These are phyloP conservation scores for Apiospora rasikravindrae DNA, from an alignment of 2,329 filamentous ascomycete genomes.

Conservation along the genomic window DNA sequence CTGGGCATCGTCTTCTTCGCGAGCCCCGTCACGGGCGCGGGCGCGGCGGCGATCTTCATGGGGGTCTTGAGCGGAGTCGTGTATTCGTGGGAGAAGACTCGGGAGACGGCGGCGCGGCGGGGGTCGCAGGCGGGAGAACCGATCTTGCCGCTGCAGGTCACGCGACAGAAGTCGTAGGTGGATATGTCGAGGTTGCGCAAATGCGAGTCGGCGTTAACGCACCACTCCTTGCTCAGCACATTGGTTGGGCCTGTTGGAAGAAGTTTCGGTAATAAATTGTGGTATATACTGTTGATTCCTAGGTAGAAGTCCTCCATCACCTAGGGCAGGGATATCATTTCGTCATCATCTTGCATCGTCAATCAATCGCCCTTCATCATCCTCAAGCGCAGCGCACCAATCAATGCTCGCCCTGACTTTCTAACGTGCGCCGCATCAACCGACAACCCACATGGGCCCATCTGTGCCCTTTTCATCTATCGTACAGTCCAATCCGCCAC, in stretches of 20 bases:
- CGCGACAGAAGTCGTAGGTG: background rate
- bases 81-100: conserved; percentile 85
- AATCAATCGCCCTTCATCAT: background rate
- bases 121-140: background rate
- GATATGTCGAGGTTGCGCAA: background rate
- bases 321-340: background rate
- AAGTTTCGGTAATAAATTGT: background rate
- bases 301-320: background rate
- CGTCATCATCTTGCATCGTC: background rate
- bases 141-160: background rate
- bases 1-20: conserved; percentile 95
- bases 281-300: background rate
- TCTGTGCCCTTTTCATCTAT: background rate
- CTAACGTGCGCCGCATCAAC: background rate
- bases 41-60: conserved; percentile 87
- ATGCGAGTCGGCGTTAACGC: background rate
- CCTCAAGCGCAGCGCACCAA: background rate
- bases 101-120: no score
- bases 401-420: background rate
- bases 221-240: background rate
- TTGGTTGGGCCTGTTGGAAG: background rate
- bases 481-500: background rate
- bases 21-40: conserved; percentile 89
- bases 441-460: background rate
- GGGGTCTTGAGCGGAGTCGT: conserved; percentile 93